Evolutionary conservation across 2,329 filamentous ascomycete species (phyloP).

Genomic region (Fusarium aywerte): DNA sequence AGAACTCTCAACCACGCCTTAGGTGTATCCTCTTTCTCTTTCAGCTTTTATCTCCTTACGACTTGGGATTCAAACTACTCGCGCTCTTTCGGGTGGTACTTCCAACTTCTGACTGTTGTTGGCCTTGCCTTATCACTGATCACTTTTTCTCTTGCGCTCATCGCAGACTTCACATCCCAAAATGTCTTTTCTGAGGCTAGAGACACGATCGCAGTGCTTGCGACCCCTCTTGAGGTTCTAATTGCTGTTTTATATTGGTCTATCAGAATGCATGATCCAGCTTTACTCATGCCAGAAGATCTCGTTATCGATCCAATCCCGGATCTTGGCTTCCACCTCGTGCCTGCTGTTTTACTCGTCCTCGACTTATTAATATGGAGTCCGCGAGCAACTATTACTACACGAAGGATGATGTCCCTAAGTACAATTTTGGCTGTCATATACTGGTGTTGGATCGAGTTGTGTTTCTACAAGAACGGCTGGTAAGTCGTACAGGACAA

Average conservation of each 20-base stretch:
- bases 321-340: conserved; percentile 13
- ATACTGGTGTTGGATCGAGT: conserved; percentile 20
- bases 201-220: neutral
- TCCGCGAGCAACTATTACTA: neutral
- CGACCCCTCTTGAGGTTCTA: conserved; percentile 15
- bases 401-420: conserved; percentile 1
- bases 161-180: neutral
- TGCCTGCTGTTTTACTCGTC: neutral
- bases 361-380: neutral
- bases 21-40: neutral
- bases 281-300: conserved; percentile 14
- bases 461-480: conserved; percentile 16
- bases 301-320: conserved; percentile 7
- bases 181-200: neutral
- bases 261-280: conserved; percentile 9
- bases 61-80: conserved; percentile 12
- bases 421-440: conserved; percentile 4
- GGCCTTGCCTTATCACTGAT: neutral
- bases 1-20: neutral
- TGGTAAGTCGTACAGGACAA: neutral
- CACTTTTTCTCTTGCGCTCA: neutral
- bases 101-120: conserved; percentile 6
- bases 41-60: conserved; percentile 13
- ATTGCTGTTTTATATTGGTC: conserved; percentile 13
- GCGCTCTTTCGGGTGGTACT: conserved; percentile 16